These are phyloP conservation scores for Trichoderma oligosporum DNA, from an alignment of 2,329 filamentous ascomycete genomes.

Conservation along the genomic window DNA sequence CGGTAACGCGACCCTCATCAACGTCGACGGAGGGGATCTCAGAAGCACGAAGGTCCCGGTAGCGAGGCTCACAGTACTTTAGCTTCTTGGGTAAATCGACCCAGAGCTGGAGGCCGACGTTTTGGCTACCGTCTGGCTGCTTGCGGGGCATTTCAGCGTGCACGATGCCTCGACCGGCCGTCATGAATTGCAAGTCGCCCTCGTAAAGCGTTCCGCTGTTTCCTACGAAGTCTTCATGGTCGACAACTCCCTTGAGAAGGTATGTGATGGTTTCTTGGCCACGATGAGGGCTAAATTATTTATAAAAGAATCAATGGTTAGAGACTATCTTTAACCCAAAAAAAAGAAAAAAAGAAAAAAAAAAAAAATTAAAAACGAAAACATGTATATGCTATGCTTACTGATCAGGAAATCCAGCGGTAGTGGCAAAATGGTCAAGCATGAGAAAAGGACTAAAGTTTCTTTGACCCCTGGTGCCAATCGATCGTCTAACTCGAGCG, in stretches of 20 bases:
- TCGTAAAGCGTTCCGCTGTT: conserved; percentile 77
- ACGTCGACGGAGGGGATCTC: conserved; percentile 76
- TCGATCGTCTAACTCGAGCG: conserved; percentile 78
- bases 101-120: conserved; percentile 91
- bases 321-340: neutral
- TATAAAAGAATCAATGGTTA: neutral
- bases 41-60: conserved; percentile 72
- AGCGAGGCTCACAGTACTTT: conserved; percentile 86
- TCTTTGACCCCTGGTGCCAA: conserved; percentile 76
- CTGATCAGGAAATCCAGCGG: conserved; percentile 85
- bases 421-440: conserved; percentile 87
- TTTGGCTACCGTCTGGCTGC: conserved; percentile 69
- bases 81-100: conserved; percentile 80
- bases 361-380: neutral
- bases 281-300: conserved; percentile 51
- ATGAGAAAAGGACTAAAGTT: conserved; percentile 93
- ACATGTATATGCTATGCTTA: conserved; percentile 24
- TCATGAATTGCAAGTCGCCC: conserved; percentile 98
- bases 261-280: conserved; percentile 90
- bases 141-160: conserved; percentile 92
- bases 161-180: conserved; percentile 83
- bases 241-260: conserved; percentile 76
- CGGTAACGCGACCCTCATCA: conserved; percentile 67
- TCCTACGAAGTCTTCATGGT: conserved; percentile 90
- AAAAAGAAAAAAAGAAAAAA: neutral